Percentiles rank a stretch among this genome's conserved stretches.
Conservation (phyloP, 2,329 filamentous ascomycete species). For the Alternaria ethzedia region DNA sequence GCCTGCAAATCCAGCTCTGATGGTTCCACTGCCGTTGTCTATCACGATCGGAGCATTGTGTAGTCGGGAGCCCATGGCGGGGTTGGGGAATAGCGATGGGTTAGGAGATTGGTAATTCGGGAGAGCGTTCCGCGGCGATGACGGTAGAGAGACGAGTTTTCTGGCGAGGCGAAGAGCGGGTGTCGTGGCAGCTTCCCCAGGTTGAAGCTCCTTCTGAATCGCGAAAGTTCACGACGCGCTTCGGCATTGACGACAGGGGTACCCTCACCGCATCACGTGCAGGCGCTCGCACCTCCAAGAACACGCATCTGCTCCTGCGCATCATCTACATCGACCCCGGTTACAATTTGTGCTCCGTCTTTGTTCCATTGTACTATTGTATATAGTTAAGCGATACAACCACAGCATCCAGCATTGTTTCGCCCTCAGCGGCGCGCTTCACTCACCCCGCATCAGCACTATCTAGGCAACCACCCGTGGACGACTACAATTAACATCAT, state of each 20-base stretch:
- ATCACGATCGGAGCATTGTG: conserved; percentile 99
- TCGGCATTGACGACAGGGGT: conserved; percentile 33
- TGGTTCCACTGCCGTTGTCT: conserved; percentile 98
- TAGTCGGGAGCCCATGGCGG: conserved; percentile 70
- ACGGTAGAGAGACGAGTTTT: background rate
- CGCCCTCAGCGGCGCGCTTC: background rate
- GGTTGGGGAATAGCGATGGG: conserved; percentile 6
- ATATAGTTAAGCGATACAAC: background rate
- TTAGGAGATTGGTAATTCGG: background rate
- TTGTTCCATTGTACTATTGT: background rate
- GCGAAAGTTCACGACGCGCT: conserved; percentile 43
- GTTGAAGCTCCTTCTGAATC: conserved; percentile 30
- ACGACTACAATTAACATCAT: background rate
- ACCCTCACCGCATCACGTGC: conserved; percentile 36
- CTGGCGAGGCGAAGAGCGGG: conserved; percentile 3
- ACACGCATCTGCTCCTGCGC: background rate
- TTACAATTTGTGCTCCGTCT: background rate
- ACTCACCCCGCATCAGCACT: background rate
- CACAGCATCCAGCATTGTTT: background rate
- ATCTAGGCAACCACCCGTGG: background rate
- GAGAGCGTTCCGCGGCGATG: background rate
- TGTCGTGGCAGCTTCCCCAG: conserved; percentile 30
- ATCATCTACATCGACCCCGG: background rate
- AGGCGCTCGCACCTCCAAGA: background rate
- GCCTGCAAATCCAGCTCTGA: conserved; percentile 94